A percentile compares a stretch with the other conserved stretches of the same genome.
These are phyloP conservation scores for Globisporangium rhizosaccharum DNA, from an alignment of 352 stramenopile species.

Conservation along the genomic window DNA sequence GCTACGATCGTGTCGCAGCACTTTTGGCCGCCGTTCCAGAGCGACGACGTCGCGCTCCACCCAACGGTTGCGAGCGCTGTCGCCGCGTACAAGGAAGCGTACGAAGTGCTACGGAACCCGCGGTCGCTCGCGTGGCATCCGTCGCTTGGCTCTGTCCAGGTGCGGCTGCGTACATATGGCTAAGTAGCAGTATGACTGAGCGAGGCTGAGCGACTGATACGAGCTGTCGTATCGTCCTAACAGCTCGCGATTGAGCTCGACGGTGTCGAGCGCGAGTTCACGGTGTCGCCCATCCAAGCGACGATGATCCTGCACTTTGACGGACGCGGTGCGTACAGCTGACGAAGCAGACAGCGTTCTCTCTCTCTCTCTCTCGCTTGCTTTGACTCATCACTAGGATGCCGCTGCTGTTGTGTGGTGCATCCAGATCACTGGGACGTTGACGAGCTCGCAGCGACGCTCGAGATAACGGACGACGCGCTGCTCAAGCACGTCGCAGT, in stretches of 20 bases:
- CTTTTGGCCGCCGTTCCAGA: conserved; percentile 96
- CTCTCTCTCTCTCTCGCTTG: neutral
- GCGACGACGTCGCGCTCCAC: conserved; percentile 90
- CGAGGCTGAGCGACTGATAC: neutral
- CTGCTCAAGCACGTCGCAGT: conserved; percentile 54
- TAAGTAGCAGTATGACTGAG: conserved; percentile 2
- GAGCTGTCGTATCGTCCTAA: no score
- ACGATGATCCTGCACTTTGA: conserved; percentile 95
- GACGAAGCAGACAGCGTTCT: neutral
- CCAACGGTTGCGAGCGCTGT: conserved; percentile 71
- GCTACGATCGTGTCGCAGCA: conserved; percentile 95
- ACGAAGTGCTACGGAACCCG: conserved; percentile 92
- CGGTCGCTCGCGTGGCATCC: conserved; percentile 91
- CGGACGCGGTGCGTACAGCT: conserved; percentile 57
- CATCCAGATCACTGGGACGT: conserved; percentile 45
- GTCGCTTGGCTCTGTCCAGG: conserved; percentile 90
- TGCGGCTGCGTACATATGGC: conserved; percentile 9
- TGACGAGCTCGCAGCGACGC: conserved; percentile 45
- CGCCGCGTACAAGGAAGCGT: conserved; percentile 87
- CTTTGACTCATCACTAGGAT: neutral
- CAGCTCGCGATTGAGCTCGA: conserved; percentile 87
- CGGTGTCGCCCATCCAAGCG: conserved; percentile 90
- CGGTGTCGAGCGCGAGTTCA: conserved; percentile 75
- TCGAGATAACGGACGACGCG: conserved; percentile 58
- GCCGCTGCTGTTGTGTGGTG: neutral